Evolutionary conservation across 2,329 filamentous ascomycete genomes (phyloP).

Genomic region (Byssothecium circinans): DNA sequence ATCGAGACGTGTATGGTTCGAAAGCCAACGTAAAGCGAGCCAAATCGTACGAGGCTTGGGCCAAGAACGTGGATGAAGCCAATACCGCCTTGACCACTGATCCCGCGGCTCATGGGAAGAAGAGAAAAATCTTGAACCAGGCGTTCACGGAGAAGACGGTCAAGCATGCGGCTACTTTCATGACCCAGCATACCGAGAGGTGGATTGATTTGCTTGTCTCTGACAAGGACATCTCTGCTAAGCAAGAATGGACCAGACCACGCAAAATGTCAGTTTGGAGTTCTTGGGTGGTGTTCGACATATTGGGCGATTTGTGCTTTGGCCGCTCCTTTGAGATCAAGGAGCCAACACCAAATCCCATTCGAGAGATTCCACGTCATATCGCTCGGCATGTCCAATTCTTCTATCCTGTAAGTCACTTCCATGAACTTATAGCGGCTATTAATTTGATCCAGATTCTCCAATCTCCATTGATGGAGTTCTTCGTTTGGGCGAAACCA

Average conservation of each 20-base stretch:
- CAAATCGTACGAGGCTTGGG: too few species aligned
- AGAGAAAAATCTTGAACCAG: too few species aligned
- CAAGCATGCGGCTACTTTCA: too few species aligned
- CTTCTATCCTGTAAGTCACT: conserved; percentile 7
- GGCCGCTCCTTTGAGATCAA: conserved; percentile 39
- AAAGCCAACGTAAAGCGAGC: too few species aligned
- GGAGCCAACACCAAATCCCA: conserved; percentile 12
- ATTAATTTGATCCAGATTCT: conserved; percentile 4
- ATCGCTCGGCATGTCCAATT: conserved; percentile 3
- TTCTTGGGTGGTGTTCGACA: conserved; percentile 45
- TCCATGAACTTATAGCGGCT: background rate
- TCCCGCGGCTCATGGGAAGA: too few species aligned
- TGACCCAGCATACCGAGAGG: conserved; percentile 1
- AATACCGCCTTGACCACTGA: too few species aligned
- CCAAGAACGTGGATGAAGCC: too few species aligned
- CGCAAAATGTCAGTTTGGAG: conserved; percentile 9
- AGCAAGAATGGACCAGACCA: conserved; percentile 5
- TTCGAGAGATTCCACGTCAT: conserved; percentile 2
- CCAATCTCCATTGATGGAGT: conserved; percentile 9
- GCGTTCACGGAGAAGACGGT: too few species aligned
- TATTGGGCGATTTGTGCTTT: conserved; percentile 47
- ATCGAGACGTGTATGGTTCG: too few species aligned
- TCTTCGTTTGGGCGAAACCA: conserved; percentile 10
- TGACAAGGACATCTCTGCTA: background rate
- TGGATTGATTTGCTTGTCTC: conserved; percentile 8